Conservation (phyloP, 495 filamentous ascomycete species). For the Hypoxylon trugodes region DNA sequence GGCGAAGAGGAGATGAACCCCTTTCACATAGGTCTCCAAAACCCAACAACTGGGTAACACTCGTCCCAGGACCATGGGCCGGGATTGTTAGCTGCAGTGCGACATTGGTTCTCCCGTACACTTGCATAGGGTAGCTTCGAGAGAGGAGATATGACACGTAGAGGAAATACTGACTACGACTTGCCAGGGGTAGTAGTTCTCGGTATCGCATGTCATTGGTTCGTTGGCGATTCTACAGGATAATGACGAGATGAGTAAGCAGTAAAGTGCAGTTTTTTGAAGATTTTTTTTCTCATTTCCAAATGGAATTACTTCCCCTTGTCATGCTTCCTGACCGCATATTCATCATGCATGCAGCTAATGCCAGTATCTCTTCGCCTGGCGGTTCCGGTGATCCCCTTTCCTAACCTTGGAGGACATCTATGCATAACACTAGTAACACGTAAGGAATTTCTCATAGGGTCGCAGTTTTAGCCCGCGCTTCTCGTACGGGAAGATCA, state of each 20-base stretch:
- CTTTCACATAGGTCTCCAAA: background rate
- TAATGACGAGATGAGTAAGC: background rate
- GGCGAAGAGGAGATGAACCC: background rate
- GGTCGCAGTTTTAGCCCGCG: too few species aligned
- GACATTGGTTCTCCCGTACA: slow-evolving; percentile 4
- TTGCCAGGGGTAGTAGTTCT: background rate
- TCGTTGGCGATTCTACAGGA: background rate
- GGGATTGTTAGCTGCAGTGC: slow-evolving; percentile 19
- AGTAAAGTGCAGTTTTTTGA: slow-evolving; percentile 2
- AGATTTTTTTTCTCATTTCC: slow-evolving; percentile 1
- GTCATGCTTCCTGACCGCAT: slow-evolving; percentile 1
- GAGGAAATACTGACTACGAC: background rate
- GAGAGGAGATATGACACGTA: background rate
- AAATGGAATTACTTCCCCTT: background rate
- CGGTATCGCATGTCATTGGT: slow-evolving; percentile 1
- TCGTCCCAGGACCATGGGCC: slow-evolving; percentile 8
- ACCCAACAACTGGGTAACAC: slow-evolving; percentile 5
- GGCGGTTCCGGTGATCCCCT: background rate
- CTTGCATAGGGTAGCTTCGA: background rate
- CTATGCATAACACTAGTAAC: too few species aligned
- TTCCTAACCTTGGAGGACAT: too few species aligned
- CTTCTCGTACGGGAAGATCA: background rate
- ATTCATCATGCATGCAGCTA: background rate
- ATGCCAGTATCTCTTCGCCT: background rate
- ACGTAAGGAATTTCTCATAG: too few species aligned